Percentiles rank a stretch among this genome's conserved stretches.
Evolutionary conservation across 441 rosid species (phyloP).

Genomic region (Rhodomyrtus psidioides): DNA sequence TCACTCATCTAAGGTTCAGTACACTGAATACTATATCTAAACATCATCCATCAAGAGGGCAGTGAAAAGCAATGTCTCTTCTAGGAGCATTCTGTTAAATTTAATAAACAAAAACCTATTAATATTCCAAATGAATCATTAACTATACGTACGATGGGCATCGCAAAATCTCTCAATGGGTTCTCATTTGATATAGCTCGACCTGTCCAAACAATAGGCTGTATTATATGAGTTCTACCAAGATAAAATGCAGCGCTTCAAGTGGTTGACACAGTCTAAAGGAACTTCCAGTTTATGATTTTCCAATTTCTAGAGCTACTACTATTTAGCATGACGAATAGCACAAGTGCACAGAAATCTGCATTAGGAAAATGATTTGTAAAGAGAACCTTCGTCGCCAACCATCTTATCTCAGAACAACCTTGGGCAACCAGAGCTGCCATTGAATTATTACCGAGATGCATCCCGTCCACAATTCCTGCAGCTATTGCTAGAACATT

Average conservation of each 20-base stretch:
- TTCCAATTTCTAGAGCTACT: neutral
- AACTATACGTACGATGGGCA: neutral
- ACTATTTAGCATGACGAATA: neutral
- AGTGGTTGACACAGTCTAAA: neutral
- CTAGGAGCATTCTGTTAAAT: neutral
- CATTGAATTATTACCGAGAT: constrained; percentile 94
- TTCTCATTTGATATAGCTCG: neutral
- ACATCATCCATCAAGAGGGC: neutral
- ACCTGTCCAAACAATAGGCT: neutral
- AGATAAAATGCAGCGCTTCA: neutral
- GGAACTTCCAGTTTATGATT: neutral
- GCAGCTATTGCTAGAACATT: constrained; percentile 95
- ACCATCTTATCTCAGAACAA: constrained; percentile 93
- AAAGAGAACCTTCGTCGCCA: constrained; percentile 67
- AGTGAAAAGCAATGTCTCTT: neutral
- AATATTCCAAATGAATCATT: neutral
- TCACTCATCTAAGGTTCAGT: neutral
- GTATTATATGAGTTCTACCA: neutral
- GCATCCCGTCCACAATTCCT: constrained; percentile 91
- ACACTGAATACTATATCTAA: neutral
- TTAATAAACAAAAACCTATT: neutral
- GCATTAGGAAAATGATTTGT: neutral
- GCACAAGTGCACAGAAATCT: neutral
- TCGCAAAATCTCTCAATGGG: neutral
- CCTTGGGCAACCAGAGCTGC: constrained; percentile 98